A percentile compares a stretch with the other conserved stretches of the same genome.
phyloP scores from a whole-genome alignment of 768 basidiomycete species.

The Kwoniella newhampshirensis region DNA sequence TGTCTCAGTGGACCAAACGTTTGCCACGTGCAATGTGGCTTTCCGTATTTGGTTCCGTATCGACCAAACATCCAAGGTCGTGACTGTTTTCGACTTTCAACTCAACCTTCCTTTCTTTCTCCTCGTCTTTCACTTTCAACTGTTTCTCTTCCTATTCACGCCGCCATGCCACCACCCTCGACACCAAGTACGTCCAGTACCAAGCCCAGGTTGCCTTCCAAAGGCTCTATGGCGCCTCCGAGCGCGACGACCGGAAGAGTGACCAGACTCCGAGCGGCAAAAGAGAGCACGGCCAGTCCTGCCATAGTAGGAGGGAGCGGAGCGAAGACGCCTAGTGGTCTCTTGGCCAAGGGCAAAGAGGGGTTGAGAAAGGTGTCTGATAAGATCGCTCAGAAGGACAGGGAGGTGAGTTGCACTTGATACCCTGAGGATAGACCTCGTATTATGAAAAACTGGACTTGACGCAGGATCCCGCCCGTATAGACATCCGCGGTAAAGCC shows the following conservation, averaged over 20 bases:
- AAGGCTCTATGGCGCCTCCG: not conserved
- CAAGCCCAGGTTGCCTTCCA: constrained; percentile 2
- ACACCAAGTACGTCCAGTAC: constrained; percentile 6
- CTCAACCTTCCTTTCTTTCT: not conserved
- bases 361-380: constrained; percentile 42
- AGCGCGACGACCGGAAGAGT: constrained; percentile 21
- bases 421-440: not conserved
- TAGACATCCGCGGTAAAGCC: constrained; percentile 1
- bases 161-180: constrained; percentile 7
- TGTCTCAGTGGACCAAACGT: too few relatives aligned
- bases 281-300: constrained; percentile 24
- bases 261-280: constrained; percentile 33
- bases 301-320: constrained; percentile 3
- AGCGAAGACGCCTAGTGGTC: constrained; percentile 9
- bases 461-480: constrained; percentile 6
- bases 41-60: constrained; percentile 1
- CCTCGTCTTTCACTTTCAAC: not conserved
- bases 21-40: not conserved
- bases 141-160: not conserved
- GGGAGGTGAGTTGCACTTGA: constrained; percentile 24
- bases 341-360: constrained; percentile 41
- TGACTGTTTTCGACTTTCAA: constrained; percentile 3
- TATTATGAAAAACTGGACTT: not conserved
- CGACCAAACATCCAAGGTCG: not conserved
- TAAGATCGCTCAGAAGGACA: constrained; percentile 40